These are phyloP conservation scores for Leccinum aurantiacum DNA, from an alignment of 768 basidiomycete species.

Conservation along the genomic window DNA sequence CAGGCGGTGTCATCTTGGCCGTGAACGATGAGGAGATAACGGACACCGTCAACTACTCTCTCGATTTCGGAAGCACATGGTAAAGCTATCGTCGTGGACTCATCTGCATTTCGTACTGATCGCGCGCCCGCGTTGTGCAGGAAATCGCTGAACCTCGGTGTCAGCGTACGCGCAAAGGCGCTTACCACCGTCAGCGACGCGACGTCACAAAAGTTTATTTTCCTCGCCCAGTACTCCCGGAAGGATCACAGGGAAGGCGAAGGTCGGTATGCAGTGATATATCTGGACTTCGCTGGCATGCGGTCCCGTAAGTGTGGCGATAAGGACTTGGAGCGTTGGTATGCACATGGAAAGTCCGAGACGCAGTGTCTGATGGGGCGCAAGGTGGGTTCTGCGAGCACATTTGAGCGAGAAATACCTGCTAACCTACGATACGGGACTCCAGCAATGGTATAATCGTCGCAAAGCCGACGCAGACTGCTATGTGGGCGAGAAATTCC, in stretches of 20 bases:
- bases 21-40: slow-evolving; percentile 84
- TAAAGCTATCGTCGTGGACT: slow-evolving; percentile 37
- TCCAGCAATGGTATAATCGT: slow-evolving; percentile 88
- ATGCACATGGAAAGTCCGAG: slow-evolving; percentile 62
- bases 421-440: neutral
- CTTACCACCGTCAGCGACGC: slow-evolving; percentile 83
- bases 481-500: slow-evolving; percentile 87
- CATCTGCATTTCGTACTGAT: neutral
- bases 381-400: slow-evolving; percentile 53
- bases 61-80: slow-evolving; percentile 84
- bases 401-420: neutral
- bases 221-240: slow-evolving; percentile 75
- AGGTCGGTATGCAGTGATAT: slow-evolving; percentile 69
- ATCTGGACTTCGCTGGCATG: slow-evolving; percentile 79
- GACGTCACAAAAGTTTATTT: slow-evolving; percentile 93
- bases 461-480: slow-evolving; percentile 83
- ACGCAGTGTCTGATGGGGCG: slow-evolving; percentile 92
- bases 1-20: slow-evolving; percentile 74
- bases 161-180: slow-evolving; percentile 68
- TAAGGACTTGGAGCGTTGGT: slow-evolving; percentile 85
- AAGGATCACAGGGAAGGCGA: slow-evolving; percentile 50
- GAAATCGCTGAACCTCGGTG: slow-evolving; percentile 66
- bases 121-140: slow-evolving; percentile 37
- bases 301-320: slow-evolving; percentile 65
- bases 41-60: slow-evolving; percentile 70